Base-by-base conservation (phyloP, 768 basidiomycete species). In the Podaxis rugospora region DNA sequence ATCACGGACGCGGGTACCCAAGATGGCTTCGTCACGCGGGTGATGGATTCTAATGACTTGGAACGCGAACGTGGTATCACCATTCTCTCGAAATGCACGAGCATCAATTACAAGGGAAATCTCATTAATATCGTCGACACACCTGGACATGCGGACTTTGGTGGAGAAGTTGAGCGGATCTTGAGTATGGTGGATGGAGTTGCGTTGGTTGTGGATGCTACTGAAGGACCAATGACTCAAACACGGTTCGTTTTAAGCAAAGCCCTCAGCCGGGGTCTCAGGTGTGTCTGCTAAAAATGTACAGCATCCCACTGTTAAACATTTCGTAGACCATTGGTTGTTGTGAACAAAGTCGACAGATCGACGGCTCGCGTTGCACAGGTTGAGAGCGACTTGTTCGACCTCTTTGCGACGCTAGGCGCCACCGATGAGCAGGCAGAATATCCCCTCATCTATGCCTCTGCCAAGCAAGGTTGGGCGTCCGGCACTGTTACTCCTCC, bases 141-240 rank as follows among this genome's bases (percentile, higher is more conserved):
- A 0, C 84, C 83, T 0, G 83, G 84, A 55, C 84, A 86, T 68
- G 83, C 83, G 5, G 84, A 86, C 65, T 84, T 86, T 70, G 83
- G 83, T 36, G 83, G 83, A 58, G 84, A 86, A 68, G 83, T 86
- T 7, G 83, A 86, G 63, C 78, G 83, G 56, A 79, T 84, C 2
- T 74, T 83, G 74, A 81, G 82, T 62, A 84, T 86, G 77, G 81
- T 86, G 10, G 84, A 85, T 62, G 83, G 83, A 28, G 83, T 84
- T 10, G 82, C 82, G 13, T 75, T 86, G n/a, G 71, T 86, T 2
- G 79, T 86, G 16, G 83, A 85, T 63, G 82, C 83, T 1, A 83
- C 84, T 1, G 83, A 85, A 64, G 83, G 83, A 1, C 83, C 84
- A 2, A 84, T 85, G 78, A 84, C 82, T 2, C 84, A 86, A 66